These are phyloP conservation scores for Blastobotrys muscicola DNA, from an alignment of 805 yeast genomes.

Conservation along the genomic window DNA sequence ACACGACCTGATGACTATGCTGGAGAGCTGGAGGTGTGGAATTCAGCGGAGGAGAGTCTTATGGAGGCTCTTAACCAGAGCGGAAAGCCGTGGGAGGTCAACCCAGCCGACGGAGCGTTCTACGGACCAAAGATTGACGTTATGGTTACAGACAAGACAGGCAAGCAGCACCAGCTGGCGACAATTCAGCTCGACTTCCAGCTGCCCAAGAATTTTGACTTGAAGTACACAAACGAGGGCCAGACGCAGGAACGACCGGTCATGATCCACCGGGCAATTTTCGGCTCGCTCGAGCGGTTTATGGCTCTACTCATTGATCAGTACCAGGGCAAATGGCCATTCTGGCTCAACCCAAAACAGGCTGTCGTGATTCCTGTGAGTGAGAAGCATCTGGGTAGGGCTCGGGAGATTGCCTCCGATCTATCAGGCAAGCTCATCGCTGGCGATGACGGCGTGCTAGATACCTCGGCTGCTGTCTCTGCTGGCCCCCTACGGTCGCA, in stretches of 20 bases:
- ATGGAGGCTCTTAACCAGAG: conserved; percentile 46
- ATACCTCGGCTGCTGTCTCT: conserved; percentile 26
- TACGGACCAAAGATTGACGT: conserved; percentile 71
- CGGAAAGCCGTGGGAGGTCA: conserved; percentile 54
- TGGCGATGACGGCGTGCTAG: neutral
- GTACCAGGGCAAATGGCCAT: conserved; percentile 91
- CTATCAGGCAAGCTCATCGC: conserved; percentile 26
- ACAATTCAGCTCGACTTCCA: conserved; percentile 95
- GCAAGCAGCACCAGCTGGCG: conserved; percentile 86
- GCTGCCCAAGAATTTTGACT: conserved; percentile 73
- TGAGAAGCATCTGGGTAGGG: conserved; percentile 46
- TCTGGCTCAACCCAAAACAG: conserved; percentile 92
- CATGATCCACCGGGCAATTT: conserved; percentile 92
- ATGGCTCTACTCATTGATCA: conserved; percentile 86
- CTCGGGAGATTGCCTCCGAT: conserved; percentile 37
- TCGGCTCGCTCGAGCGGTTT: conserved; percentile 90
- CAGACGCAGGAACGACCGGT: conserved; percentile 58
- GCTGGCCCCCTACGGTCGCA: conserved; percentile 50
- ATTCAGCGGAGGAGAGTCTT: conserved; percentile 65
- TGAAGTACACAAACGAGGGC: conserved; percentile 38
- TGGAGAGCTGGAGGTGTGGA: conserved; percentile 74
- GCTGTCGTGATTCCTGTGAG: conserved; percentile 76
- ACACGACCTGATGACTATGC: conserved; percentile 78
- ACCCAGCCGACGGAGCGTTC: conserved; percentile 94
- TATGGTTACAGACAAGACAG: conserved; percentile 66